These are phyloP conservation scores for Yamadazyma friedrichii DNA, from an alignment of 1,139 yeast genomes.

Conservation along the genomic window DNA sequence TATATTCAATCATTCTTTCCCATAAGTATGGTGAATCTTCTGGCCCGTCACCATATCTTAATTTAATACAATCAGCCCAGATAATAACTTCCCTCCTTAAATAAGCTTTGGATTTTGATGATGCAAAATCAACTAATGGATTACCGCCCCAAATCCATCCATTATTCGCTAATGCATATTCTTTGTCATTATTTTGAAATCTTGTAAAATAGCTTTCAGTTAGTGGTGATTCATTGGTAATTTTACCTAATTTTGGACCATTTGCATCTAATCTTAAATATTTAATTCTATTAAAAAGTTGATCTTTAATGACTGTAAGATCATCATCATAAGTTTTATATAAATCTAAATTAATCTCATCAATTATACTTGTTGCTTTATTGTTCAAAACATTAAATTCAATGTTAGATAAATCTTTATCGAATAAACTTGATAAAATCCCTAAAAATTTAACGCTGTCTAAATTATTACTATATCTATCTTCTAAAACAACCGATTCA, in stretches of 20 bases:
- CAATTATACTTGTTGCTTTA: slow-evolving; percentile 56
- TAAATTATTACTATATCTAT: slow-evolving; percentile 54
- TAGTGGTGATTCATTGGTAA: slow-evolving; percentile 58
- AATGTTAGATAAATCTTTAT: slow-evolving; percentile 32
- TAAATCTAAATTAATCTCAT: slow-evolving; percentile 72
- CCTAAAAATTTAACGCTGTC: slow-evolving; percentile 51
- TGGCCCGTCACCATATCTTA: slow-evolving; percentile 75
- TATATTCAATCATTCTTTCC: slow-evolving; percentile 82
- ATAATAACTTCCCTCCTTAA: slow-evolving; percentile 89
- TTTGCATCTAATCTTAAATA: slow-evolving; percentile 72
- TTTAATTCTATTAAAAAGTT: slow-evolving; percentile 70
- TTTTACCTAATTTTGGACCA: slow-evolving; percentile 75
- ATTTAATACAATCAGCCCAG: slow-evolving; percentile 97
- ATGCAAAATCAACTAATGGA: slow-evolving; percentile 91
- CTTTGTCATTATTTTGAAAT: slow-evolving; percentile 53
- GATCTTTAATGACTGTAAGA: slow-evolving; percentile 58
- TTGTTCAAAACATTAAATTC: slow-evolving; percentile 31
- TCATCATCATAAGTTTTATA: slow-evolving; percentile 81
- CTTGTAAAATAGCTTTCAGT: slow-evolving; percentile 88
- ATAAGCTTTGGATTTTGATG: slow-evolving; percentile 73
- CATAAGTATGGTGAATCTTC: slow-evolving; percentile 87
- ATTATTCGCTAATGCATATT: slow-evolving; percentile 82
- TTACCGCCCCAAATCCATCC: slow-evolving; percentile 99
- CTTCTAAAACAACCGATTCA: slow-evolving; percentile 22
- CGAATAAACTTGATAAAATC: slow-evolving; percentile 31